Conservation (phyloP, 2,329 filamentous ascomycete genomes). For the Ceratocystis ficicola region DNA sequence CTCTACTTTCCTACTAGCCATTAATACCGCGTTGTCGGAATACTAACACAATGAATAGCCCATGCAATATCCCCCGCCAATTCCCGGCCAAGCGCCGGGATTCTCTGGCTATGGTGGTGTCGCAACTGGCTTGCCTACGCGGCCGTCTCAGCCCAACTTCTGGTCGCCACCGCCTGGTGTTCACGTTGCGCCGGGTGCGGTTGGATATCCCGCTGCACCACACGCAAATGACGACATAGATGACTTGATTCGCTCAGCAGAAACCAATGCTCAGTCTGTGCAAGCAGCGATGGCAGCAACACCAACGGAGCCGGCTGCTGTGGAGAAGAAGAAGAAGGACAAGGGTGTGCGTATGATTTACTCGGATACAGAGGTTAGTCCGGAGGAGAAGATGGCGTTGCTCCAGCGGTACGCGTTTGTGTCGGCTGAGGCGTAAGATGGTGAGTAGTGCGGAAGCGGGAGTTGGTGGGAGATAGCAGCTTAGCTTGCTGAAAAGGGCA, state of each 20-base stretch:
- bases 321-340: slow-evolving; percentile 52
- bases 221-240: slow-evolving; percentile 48
- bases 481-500: background rate
- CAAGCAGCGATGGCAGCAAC: slow-evolving; percentile 28
- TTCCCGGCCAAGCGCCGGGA: slow-evolving; percentile 24
- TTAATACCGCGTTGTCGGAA: no score
- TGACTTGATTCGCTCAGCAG: slow-evolving; percentile 51
- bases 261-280: slow-evolving; percentile 41
- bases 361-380: slow-evolving; percentile 64
- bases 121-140: slow-evolving; percentile 35
- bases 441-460: background rate
- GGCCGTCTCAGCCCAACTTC: slow-evolving; percentile 27
- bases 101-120: slow-evolving; percentile 24
- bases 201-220: slow-evolving; percentile 26
- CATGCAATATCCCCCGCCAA: slow-evolving; percentile 23
- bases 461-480: background rate
- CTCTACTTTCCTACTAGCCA: background rate
- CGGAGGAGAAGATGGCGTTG: slow-evolving; percentile 79
- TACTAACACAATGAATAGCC: slow-evolving; percentile 19
- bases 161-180: slow-evolving; percentile 14
- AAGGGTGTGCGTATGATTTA: slow-evolving; percentile 65
- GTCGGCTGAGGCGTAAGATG: slow-evolving; percentile 28
- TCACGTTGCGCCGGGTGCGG: slow-evolving; percentile 25
- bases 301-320: slow-evolving; percentile 29
- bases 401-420: slow-evolving; percentile 60